Percentiles rank a stretch among this genome's conserved stretches.
Conservation (phyloP, 2,329 filamentous ascomycete genomes). For the Aspergillus alliaceus region DNA sequence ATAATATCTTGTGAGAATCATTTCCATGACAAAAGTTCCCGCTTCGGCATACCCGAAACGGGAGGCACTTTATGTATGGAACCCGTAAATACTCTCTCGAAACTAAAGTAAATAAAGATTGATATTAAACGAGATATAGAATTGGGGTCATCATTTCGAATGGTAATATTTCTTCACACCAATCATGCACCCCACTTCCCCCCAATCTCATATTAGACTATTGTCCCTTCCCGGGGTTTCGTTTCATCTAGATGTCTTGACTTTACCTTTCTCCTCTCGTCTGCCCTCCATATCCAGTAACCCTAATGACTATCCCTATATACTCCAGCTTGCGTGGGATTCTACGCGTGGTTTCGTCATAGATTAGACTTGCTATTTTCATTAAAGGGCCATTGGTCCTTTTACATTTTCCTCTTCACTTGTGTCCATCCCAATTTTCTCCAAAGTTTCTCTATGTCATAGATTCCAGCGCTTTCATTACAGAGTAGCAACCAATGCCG, state of each 20-base stretch:
- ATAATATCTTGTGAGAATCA: too few relatives aligned
- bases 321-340: background rate
- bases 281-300: constrained; percentile 12
- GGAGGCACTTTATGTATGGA: background rate
- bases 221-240: background rate
- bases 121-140: background rate
- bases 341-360: background rate
- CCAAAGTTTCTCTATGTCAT: background rate
- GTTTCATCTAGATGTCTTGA: background rate
- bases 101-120: background rate
- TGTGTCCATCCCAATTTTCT: background rate
- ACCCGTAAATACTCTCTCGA: too few relatives aligned
- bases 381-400: too few relatives aligned
- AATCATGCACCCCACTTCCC: background rate
- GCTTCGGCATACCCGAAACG: background rate
- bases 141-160: background rate
- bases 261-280: background rate
- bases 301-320: constrained; percentile 18
- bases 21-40: too few relatives aligned
- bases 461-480: background rate
- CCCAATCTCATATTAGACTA: background rate
- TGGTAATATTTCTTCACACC: background rate
- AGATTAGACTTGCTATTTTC: too few relatives aligned
- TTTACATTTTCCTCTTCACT: too few relatives aligned
- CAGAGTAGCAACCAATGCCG: background rate